These are phyloP conservation scores for Platismatia glauca DNA, from an alignment of 495 filamentous ascomycete genomes.

Conservation along the genomic window DNA sequence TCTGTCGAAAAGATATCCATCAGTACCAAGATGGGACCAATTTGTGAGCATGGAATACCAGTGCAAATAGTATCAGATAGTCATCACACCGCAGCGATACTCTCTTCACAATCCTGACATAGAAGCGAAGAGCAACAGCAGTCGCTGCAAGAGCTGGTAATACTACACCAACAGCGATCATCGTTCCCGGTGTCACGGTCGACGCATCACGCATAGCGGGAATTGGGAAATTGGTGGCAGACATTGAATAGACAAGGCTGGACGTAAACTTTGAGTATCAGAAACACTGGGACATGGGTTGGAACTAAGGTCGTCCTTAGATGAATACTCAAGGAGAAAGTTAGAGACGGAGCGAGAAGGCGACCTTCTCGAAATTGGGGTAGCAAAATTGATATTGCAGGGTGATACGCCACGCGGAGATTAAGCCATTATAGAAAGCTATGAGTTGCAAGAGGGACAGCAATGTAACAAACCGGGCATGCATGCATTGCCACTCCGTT, in stretches of 20 bases:
- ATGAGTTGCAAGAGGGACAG: too few species aligned
- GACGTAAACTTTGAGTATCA: not conserved
- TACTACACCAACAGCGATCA: conserved; percentile 11
- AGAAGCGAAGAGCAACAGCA: conserved; percentile 14
- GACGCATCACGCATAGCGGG: not conserved
- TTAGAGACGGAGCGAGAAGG: too few species aligned
- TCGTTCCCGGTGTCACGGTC: not conserved
- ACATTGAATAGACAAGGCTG: not conserved
- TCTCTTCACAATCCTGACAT: conserved; percentile 1
- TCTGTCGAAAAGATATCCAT: not conserved
- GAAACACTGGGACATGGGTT: too few species aligned
- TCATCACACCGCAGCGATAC: conserved; percentile 7
- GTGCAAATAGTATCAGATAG: conserved; percentile 8
- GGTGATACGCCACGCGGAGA: too few species aligned
- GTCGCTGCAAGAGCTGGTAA: conserved; percentile 7
- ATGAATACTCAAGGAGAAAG: too few species aligned
- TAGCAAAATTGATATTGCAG: too few species aligned
- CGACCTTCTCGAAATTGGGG: too few species aligned
- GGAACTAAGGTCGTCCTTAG: too few species aligned
- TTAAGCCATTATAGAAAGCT: too few species aligned
- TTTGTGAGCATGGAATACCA: not conserved
- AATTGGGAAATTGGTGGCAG: not conserved
- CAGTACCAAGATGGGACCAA: not conserved
- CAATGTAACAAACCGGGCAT: too few species aligned
- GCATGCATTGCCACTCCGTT: too few species aligned